phyloP scores from a whole-genome alignment of 2,329 filamentous ascomycete species.

The Xylaria sp. region DNA sequence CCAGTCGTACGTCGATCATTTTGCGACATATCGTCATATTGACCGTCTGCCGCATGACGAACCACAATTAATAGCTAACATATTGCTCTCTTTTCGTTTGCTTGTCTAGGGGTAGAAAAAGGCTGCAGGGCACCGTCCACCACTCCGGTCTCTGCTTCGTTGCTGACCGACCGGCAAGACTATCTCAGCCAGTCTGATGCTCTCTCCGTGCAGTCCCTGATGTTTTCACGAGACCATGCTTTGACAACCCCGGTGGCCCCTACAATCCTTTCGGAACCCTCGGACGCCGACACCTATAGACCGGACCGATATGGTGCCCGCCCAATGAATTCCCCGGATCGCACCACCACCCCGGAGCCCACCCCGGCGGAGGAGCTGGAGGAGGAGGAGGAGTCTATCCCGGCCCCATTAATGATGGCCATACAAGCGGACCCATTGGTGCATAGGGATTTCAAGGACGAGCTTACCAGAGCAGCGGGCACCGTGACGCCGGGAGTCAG shows the following conservation, averaged over 20 bases:
- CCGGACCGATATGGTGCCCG: slow-evolving; percentile 38
- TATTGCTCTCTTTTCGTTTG: neutral
- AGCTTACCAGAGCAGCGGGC: slow-evolving; percentile 44
- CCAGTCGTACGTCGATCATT: slow-evolving; percentile 16
- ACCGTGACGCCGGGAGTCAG: slow-evolving; percentile 71
- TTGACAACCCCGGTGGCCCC: slow-evolving; percentile 37
- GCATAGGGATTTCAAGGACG: slow-evolving; percentile 43
- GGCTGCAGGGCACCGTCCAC: slow-evolving; percentile 22
- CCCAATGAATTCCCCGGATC: slow-evolving; percentile 22
- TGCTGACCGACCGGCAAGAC: slow-evolving; percentile 23
- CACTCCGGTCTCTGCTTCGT: slow-evolving; percentile 18
- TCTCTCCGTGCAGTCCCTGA: slow-evolving; percentile 33
- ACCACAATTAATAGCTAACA: slow-evolving; percentile 2
- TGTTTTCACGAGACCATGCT: slow-evolving; percentile 33
- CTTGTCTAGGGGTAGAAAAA: slow-evolving; percentile 20
- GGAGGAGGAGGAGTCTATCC: slow-evolving; percentile 29
- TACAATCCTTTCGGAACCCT: slow-evolving; percentile 30
- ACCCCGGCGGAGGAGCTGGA: too few relatives aligned
- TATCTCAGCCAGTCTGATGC: slow-evolving; percentile 14
- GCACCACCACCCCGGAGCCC: slow-evolving; percentile 16
- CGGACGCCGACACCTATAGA: slow-evolving; percentile 41
- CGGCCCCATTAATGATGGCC: slow-evolving; percentile 36
- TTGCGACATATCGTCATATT: neutral
- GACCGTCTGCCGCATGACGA: neutral
- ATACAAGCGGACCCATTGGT: slow-evolving; percentile 24